Base-by-base conservation (phyloP, 2,329 filamentous ascomycete species). In the Dothideomycetes sp. region DNA sequence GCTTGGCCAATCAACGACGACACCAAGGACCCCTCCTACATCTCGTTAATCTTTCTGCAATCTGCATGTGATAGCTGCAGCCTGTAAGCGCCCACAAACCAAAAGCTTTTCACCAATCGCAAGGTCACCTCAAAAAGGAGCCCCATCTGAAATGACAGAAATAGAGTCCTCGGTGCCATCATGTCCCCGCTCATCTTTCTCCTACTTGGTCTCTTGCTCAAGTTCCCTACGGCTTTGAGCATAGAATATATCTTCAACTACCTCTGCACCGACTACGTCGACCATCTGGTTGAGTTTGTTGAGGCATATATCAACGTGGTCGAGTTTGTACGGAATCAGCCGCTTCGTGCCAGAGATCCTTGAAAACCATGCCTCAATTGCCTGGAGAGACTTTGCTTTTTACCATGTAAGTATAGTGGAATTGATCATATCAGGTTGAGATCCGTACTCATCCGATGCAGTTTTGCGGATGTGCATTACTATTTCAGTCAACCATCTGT, bases 391-490 rank as follows among this genome's bases (percentile, higher is more conserved):
- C 63, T 39, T 60, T 65, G 17, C 51, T 70, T 29, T 54, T 63
- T 41, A 70, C 67, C 9, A 61, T 71, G 67, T 70, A 50, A 53
- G 66, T 54, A 33, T 33, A 31, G 10, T 8, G 10, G 19, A 5
- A 5, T 5, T 7, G 23, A 13, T 23, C 10, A 4, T 36, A 27
- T 25, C 12, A 9, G 27, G 5, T 5, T 15, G 3, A 11, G 4
- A 4, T 3, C n/a, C 10, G 12, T 22, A 7, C 45, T 48, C 15
- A 46, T 22, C 9, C 11, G 19, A 9, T 8, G n/a, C 47, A 88
- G 83, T 53, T 87, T 84, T 54, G 81, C 75, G 47, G 84, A 89
- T 54, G 58, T 87, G 40, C 84, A 88, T 59, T 88, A 87, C 61
- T 86, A 78, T 61, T 85, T 87, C 62, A 72, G 74, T 18, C 71